These are phyloP conservation scores for Mucor saturninus DNA, from an alignment of 371 early-diverging fungal species.

Conservation along the genomic window DNA sequence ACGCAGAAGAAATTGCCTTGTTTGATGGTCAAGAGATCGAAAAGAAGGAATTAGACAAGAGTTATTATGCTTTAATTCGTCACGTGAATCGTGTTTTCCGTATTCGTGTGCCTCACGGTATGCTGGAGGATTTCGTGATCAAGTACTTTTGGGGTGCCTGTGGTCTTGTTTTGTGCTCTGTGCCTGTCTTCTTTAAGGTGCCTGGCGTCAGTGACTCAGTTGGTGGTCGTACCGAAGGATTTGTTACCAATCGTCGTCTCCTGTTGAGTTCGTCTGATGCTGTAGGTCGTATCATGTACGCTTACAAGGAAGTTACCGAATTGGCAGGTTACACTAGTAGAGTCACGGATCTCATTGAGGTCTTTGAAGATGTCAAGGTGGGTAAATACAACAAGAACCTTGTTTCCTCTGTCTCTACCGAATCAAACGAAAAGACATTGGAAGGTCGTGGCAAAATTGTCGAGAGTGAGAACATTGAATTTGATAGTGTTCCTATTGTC, in stretches of 20 bases:
- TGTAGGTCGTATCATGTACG: slow-evolving; percentile 90
- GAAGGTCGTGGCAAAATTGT: slow-evolving; percentile 74
- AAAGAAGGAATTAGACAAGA: slow-evolving; percentile 73
- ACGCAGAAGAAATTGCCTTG: slow-evolving; percentile 91
- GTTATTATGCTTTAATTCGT: slow-evolving; percentile 76
- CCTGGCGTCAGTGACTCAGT: slow-evolving; percentile 52
- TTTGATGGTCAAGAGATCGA: slow-evolving; percentile 82
- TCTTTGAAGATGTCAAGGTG: slow-evolving; percentile 80
- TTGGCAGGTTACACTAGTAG: slow-evolving; percentile 92
- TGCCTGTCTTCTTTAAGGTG: slow-evolving; percentile 88
- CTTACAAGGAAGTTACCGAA: slow-evolving; percentile 88
- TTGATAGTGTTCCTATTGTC: slow-evolving; percentile 90
- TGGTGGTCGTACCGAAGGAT: slow-evolving; percentile 69
- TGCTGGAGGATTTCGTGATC: slow-evolving; percentile 91
- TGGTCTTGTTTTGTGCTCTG: slow-evolving; percentile 87
- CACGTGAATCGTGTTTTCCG: slow-evolving; percentile 85
- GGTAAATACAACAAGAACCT: slow-evolving; percentile 73
- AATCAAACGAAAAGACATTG: slow-evolving; percentile 59
- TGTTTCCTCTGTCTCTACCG: slow-evolving; percentile 63
- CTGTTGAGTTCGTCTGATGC: slow-evolving; percentile 86
- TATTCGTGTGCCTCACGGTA: slow-evolving; percentile 81
- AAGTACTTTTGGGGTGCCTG: slow-evolving; percentile 96
- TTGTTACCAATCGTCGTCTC: slow-evolving; percentile 90
- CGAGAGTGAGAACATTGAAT: slow-evolving; percentile 81
- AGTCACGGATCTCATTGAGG: slow-evolving; percentile 77